phyloP scores from a whole-genome alignment of 345 rosid genomes.

The Camelina neglecta region DNA sequence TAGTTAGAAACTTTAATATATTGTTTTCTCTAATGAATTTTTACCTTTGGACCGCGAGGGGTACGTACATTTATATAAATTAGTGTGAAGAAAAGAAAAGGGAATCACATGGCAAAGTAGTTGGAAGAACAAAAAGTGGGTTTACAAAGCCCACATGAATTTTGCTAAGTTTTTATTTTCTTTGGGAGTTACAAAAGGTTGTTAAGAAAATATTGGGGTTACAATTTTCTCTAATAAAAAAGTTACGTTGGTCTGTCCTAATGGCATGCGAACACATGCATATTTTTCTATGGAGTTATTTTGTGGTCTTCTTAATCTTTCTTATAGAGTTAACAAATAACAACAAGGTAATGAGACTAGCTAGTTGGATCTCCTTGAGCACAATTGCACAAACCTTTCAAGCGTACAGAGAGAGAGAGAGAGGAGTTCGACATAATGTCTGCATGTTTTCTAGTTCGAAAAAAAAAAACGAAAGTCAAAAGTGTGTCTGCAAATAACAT shows the following conservation, averaged over 20 bases:
- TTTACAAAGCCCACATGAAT: constrained; percentile 46
- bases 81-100: constrained; percentile 36
- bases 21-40: background rate
- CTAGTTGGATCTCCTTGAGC: background rate
- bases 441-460: background rate
- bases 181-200: constrained; percentile 42
- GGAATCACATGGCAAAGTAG: constrained; percentile 43
- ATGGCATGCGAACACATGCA: constrained; percentile 5
- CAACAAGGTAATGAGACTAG: background rate
- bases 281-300: background rate
- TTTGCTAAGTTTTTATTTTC: constrained; percentile 30
- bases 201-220: constrained; percentile 25
- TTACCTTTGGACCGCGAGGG: constrained; percentile 30
- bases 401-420: background rate
- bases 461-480: too few species aligned
- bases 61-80: constrained; percentile 5
- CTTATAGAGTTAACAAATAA: background rate
- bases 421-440: background rate
- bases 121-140: constrained; percentile 36
- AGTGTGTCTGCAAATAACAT: background rate
- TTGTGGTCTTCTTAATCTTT: background rate
- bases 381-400: background rate
- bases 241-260: background rate
- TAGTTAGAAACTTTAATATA: background rate
- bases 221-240: background rate